Conservation (phyloP, 2,329 filamentous ascomycete species). For the Ophiostoma ulmi region DNA sequence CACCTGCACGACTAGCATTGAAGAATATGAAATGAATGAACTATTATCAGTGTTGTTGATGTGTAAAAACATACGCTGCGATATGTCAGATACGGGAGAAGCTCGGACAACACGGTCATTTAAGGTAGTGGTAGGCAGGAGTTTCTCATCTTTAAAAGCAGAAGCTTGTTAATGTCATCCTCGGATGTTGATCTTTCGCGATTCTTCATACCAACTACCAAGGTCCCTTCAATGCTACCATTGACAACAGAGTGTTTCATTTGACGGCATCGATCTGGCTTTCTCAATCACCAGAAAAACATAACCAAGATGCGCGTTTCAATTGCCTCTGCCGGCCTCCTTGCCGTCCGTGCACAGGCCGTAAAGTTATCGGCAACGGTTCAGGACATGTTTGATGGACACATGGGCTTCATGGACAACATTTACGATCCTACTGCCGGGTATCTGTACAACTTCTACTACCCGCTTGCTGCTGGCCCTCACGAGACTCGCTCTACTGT, state of each 20-base stretch:
- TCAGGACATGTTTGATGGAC: constrained; percentile 42
- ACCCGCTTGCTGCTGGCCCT: constrained; percentile 44
- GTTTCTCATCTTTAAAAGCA: not conserved
- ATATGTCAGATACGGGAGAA: not conserved
- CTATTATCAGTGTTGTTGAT: not conserved
- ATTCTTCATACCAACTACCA: not conserved
- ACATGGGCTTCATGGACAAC: constrained; percentile 52
- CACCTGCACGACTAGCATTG: not conserved
- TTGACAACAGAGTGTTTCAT: not conserved
- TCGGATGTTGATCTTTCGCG: not conserved
- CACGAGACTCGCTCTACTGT: constrained; percentile 54
- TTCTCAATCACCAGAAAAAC: not conserved
- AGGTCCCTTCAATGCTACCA: not conserved
- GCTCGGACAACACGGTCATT: not conserved
- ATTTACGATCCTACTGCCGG: constrained; percentile 49
- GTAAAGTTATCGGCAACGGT: constrained; percentile 11
- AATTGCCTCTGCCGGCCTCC: not conserved
- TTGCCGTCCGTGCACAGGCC: not conserved
- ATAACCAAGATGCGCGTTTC: not conserved
- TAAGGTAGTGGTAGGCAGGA: constrained; percentile 3
- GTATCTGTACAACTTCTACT: constrained; percentile 49
- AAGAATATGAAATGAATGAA: not conserved
- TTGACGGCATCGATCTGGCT: no score
- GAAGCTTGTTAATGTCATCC: not conserved
- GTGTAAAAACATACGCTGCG: not conserved